A percentile compares a stretch with the other conserved stretches of the same genome.
Conservation (phyloP, 345 rosid genomes). For the Brassica rapa region DNA sequence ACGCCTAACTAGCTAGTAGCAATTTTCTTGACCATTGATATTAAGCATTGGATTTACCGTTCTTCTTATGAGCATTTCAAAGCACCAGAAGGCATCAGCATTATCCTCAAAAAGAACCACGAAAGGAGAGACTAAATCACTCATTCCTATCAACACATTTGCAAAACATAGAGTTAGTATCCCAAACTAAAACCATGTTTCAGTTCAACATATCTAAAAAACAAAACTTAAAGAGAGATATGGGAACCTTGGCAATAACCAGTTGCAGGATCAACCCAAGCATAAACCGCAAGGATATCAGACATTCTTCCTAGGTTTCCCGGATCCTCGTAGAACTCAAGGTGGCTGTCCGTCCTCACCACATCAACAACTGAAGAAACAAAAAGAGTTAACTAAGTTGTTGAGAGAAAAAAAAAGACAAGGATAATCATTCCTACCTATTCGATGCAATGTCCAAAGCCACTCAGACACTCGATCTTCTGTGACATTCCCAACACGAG, state of each 20-base stretch:
- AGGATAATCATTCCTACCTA: conserved; percentile 51
- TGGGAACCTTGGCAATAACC: conserved; percentile 93
- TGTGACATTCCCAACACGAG: conserved; percentile 45
- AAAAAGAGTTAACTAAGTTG: conserved; percentile 25
- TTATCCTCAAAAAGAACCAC: conserved; percentile 89
- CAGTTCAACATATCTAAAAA: not conserved
- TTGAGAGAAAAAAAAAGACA: not conserved
- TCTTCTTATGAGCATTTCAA: conserved; percentile 96
- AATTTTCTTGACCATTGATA: too few relatives aligned
- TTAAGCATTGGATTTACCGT: conserved; percentile 51
- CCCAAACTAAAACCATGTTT: conserved; percentile 3
- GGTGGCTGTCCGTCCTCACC: conserved; percentile 92
- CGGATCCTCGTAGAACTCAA: conserved; percentile 82
- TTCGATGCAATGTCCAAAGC: conserved; percentile 93
- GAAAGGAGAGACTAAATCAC: conserved; percentile 91
- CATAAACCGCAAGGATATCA: conserved; percentile 93
- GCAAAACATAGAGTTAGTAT: conserved; percentile 22
- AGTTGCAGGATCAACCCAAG: conserved; percentile 94
- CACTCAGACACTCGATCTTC: conserved; percentile 81
- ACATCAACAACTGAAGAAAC: conserved; percentile 80
- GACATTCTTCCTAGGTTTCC: conserved; percentile 91
- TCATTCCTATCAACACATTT: conserved; percentile 70
- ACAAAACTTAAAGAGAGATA: not conserved
- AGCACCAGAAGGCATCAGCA: conserved; percentile 98
- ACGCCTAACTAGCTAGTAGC: too few relatives aligned